Conservation (phyloP, 1,284 basidiomycete species). For the Stereum hirsutum region DNA sequence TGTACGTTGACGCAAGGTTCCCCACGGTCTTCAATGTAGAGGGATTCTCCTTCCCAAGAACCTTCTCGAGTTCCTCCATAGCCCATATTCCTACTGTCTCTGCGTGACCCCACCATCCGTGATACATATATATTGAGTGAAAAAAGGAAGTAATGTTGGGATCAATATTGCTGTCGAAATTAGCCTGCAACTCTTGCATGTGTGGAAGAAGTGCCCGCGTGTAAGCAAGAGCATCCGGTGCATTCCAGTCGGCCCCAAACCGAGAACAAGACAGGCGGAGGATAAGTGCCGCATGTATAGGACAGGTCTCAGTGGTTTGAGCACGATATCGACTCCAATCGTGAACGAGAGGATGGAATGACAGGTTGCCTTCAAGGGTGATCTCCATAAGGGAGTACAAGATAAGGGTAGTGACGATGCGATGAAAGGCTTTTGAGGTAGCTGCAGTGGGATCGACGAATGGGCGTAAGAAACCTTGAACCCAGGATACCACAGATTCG, state of each 20-base stretch:
- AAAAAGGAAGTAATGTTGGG: not conserved
- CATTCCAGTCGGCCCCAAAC: not conserved
- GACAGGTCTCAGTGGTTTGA: too few relatives aligned
- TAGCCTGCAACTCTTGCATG: not conserved
- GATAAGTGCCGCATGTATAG: not conserved
- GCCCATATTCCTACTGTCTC: not conserved
- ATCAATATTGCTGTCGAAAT: not conserved
- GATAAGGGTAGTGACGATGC: not conserved
- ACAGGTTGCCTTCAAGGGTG: not conserved
- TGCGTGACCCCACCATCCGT: not conserved
- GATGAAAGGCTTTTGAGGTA: not conserved
- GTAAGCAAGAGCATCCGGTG: not conserved
- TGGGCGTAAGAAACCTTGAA: not conserved
- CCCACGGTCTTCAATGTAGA: too few relatives aligned
- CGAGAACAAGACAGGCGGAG: not conserved
- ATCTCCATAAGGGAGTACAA: not conserved
- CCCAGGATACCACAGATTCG: not conserved
- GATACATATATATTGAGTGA: not conserved
- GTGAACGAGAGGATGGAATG: not conserved
- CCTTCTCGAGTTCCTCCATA: not conserved
- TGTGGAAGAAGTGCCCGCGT: not conserved
- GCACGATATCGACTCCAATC: not conserved
- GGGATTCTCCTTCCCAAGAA: too few relatives aligned
- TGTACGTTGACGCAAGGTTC: too few relatives aligned
- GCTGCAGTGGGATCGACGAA: not conserved